Evolutionary conservation across 73 alveolate genomes (phyloP), one percentile per base, ranked within the genome.

Genomic region (Paramecium bursaria): DNA sequence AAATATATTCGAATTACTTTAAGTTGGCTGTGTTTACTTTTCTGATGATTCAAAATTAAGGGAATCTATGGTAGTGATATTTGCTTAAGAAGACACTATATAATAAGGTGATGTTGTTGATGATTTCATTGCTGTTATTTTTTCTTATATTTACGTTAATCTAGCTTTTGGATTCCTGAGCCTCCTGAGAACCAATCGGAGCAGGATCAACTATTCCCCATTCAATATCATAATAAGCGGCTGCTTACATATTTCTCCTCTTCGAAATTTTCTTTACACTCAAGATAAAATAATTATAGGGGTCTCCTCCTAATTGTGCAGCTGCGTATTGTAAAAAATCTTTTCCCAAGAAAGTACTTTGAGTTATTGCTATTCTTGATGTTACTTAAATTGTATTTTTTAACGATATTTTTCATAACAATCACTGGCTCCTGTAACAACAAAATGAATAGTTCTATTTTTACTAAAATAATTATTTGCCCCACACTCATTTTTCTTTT

Each of bases 381-480:
- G 82, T 39, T 30, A 67, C 55, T 67, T 67, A 67, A 42, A 67
- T 53, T n/a, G 82, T 67, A 67, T 67, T 67, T 21, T 67, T 67
- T 46, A 67, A 15, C 44, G 82, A 15, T 39, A 67, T 31, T 4
- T 26, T 35, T 39, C 33, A 10, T 39, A 46, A 51, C 89, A 79
- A 17, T 30, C 89, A 17, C 50, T 21, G 30, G 25, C 22, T 2
- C 85, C 89, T 10, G 35, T 79, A 3, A 79, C 22, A 0, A 79
- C 89, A 54, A 79, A 79, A 25, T 79, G 77, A 19, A 79, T 73
- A 2, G 89, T 79, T 53, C 85, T 61, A 33, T 61, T 79, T 21
- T 79, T 54, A 61, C 48, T 53, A 35, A 42, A 61, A n/a, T 79
- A 79, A 55, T 53, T 79, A 54, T 79, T 79, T 15, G 89, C 89